Percentiles rank a stretch among this genome's conserved stretches.
phyloP scores from a whole-genome alignment of 495 filamentous ascomycete genomes.

The Wilcoxina mikolae region DNA sequence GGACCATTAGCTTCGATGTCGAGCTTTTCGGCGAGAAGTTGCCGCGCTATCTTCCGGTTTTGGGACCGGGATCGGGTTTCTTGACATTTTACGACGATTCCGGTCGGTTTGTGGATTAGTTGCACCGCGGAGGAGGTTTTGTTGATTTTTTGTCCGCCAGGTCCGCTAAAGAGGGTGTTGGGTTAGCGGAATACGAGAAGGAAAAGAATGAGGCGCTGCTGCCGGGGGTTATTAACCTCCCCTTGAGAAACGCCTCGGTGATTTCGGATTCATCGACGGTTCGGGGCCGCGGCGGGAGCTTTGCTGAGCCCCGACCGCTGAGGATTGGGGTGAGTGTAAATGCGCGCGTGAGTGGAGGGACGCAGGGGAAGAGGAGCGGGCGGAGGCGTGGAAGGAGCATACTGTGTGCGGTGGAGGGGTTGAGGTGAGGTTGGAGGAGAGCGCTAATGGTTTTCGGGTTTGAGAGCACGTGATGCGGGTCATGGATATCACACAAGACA shows the following conservation, averaged over 20 bases:
- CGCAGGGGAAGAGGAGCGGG: not conserved
- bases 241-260: constrained; percentile 72
- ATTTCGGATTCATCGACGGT: constrained; percentile 64
- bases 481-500: too few species aligned
- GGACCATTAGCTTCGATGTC: constrained; percentile 36
- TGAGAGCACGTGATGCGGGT: too few species aligned
- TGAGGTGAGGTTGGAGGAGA: too few species aligned
- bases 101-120: constrained; percentile 74
- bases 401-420: too few species aligned
- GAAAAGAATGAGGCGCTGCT: not conserved
- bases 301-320: not conserved
- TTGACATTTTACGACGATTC: constrained; percentile 82
- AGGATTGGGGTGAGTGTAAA: not conserved
- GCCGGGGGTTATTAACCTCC: constrained; percentile 28
- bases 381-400: too few species aligned
- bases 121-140: constrained; percentile 96
- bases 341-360: too few species aligned
- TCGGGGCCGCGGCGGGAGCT: not conserved
- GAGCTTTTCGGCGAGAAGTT: constrained; percentile 58
- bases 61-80: constrained; percentile 73
- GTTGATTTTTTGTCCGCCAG: constrained; percentile 97
- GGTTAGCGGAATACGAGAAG: not conserved
- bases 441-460: too few species aligned
- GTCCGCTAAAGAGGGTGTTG: constrained; percentile 41
- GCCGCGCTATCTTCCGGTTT: constrained; percentile 76